A percentile compares a stretch with the other conserved stretches of the same genome.
Conservation (phyloP, 2,329 filamentous ascomycete species). For the Samsoniella hepiali region DNA sequence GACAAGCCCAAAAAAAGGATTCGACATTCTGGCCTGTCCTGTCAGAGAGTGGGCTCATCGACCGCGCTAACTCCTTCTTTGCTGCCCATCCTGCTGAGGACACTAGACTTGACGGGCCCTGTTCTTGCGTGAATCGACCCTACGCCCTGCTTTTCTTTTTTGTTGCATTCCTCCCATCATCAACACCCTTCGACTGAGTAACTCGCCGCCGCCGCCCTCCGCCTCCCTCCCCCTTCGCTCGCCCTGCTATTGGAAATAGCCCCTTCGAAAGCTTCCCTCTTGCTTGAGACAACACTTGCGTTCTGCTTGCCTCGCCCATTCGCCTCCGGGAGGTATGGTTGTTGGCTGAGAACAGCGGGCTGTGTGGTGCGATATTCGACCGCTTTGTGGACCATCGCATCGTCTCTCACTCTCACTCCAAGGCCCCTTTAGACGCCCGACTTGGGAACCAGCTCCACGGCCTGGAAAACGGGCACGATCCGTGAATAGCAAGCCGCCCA, state of each 20-base stretch:
- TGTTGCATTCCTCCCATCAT: slow-evolving; percentile 13
- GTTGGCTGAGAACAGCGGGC: slow-evolving; percentile 4
- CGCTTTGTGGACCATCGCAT: slow-evolving; percentile 5
- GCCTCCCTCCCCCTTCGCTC: not conserved
- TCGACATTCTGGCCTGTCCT: not conserved
- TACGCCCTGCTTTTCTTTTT: slow-evolving; percentile 5
- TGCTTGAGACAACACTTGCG: slow-evolving; percentile 3
- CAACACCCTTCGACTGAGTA: not conserved
- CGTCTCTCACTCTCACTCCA: not conserved
- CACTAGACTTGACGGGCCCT: not conserved
- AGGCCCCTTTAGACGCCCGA: no score
- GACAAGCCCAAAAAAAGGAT: slow-evolving; percentile 12
- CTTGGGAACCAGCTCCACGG: not conserved
- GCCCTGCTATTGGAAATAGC: not conserved
- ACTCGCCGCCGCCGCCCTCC: not conserved
- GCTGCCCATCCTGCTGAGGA: not conserved
- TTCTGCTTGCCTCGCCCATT: not conserved
- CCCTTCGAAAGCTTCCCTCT: not conserved
- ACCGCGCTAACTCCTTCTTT: slow-evolving; percentile 9
- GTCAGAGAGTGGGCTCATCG: slow-evolving; percentile 11
- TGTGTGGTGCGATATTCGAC: slow-evolving; percentile 12
- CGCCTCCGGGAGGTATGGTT: slow-evolving; percentile 13
- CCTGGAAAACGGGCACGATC: not conserved
- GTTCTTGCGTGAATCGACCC: not conserved
- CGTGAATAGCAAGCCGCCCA: not conserved